These are phyloP conservation scores for Zygosaccharomyces bailii DNA, from an alignment of 805 yeast genomes.

Conservation along the genomic window DNA sequence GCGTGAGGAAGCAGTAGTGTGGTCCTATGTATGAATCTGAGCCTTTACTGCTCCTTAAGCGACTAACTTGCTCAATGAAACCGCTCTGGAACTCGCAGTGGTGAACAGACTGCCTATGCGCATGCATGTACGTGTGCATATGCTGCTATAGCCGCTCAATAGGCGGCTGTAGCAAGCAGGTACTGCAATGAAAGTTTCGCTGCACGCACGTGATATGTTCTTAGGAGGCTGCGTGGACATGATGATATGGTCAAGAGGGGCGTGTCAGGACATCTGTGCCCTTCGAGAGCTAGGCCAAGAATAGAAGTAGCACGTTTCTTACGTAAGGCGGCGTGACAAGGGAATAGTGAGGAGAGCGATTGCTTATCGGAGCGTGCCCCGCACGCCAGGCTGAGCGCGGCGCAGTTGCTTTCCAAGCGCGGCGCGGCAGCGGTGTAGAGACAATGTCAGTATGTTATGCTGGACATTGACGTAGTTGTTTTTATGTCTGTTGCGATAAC, in stretches of 20 bases:
- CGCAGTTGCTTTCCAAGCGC: slow-evolving; percentile 7
- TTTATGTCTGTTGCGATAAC: too few relatives aligned
- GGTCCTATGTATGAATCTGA: too few relatives aligned
- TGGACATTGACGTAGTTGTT: too few relatives aligned
- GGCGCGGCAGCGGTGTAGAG: too few relatives aligned
- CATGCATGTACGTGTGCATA: too few relatives aligned
- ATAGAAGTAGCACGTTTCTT: slow-evolving; percentile 14
- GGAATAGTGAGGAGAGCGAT: slow-evolving; percentile 20
- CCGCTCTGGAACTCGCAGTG: neutral
- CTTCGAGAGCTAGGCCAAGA: slow-evolving; percentile 12
- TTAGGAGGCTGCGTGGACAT: too few relatives aligned
- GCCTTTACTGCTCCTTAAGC: too few relatives aligned
- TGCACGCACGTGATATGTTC: slow-evolving; percentile 22
- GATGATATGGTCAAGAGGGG: slow-evolving; percentile 19
- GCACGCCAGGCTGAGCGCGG: slow-evolving; percentile 19
- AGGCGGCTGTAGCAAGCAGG: slow-evolving; percentile 12
- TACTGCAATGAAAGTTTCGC: slow-evolving; percentile 20
- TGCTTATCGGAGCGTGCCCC: slow-evolving; percentile 23
- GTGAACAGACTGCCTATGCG: too few relatives aligned
- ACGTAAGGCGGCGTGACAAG: slow-evolving; percentile 13
- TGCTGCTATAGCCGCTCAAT: slow-evolving; percentile 14
- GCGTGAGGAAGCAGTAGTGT: too few relatives aligned
- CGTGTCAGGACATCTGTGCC: slow-evolving; percentile 15
- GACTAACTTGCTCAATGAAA: too few relatives aligned
- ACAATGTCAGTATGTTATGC: too few relatives aligned